A percentile compares a stretch with the other conserved stretches of the same genome.
Conservation (phyloP, 2,329 filamentous ascomycete genomes). For the Celoporthe dispersa region DNA sequence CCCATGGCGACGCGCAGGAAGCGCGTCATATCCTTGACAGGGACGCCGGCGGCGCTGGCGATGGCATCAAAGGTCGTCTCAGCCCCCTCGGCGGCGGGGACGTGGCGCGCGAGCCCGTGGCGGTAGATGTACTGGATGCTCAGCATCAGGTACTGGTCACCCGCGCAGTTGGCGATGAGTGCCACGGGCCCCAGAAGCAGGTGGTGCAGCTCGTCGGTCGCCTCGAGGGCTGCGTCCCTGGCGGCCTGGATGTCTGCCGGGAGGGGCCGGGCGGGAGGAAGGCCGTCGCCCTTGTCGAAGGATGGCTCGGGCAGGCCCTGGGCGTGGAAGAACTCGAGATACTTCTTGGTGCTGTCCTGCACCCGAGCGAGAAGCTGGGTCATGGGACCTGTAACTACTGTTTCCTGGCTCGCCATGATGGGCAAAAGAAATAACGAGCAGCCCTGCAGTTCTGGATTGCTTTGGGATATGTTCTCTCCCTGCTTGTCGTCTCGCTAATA, state of each 20-base stretch:
- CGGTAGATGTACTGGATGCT: conserved; percentile 6
- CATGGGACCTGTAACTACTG: neutral
- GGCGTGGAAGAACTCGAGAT: neutral
- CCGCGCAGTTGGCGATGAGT: neutral
- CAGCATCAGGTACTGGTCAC: neutral
- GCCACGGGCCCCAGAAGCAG: neutral
- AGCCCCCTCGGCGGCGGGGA: neutral
- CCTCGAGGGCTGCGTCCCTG: neutral
- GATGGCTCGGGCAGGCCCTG: neutral
- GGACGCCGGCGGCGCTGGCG: neutral
- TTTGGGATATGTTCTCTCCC: neutral
- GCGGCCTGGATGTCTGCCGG: neutral
- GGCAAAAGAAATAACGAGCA: neutral
- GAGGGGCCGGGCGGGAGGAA: neutral
- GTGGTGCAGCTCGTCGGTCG: neutral
- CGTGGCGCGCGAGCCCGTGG: neutral
- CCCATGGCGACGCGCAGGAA: neutral
- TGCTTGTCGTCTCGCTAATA: neutral
- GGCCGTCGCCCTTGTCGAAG: neutral
- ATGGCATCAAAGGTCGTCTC: neutral
- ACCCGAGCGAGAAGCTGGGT: neutral
- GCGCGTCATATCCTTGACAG: neutral
- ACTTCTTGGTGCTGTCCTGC: conserved; percentile 2
- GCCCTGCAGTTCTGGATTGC: neutral
- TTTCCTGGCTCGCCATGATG: neutral